Percentiles rank a stretch among this genome's conserved stretches.
These are phyloP conservation scores for Coniochaeta sp. DNA, from an alignment of 2,329 filamentous ascomycete genomes.

Conservation along the genomic window DNA sequence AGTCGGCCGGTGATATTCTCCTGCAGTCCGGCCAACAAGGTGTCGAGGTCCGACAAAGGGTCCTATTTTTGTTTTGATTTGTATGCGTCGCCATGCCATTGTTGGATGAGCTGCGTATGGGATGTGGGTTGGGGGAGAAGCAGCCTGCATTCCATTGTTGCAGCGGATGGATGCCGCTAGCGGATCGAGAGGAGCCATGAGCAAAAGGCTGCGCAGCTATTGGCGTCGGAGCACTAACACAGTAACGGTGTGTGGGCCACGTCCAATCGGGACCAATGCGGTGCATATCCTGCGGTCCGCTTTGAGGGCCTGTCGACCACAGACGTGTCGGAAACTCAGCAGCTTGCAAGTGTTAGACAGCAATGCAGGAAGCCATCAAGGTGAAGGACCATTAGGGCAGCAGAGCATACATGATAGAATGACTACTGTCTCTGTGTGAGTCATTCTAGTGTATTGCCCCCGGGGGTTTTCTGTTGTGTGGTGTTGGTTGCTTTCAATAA, in stretches of 20 bases:
- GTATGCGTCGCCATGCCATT: background rate
- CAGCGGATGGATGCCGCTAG: background rate
- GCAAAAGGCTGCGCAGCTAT: background rate
- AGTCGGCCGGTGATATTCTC: background rate
- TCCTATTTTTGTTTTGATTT: background rate
- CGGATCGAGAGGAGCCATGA: background rate
- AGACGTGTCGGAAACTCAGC: background rate
- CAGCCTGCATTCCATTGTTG: background rate
- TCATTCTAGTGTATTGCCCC: conserved; percentile 10
- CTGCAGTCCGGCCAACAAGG: background rate
- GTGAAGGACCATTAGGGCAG: conserved; percentile 12
- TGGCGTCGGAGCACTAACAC: background rate
- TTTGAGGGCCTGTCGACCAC: background rate
- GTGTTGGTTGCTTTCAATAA: conserved; percentile 4
- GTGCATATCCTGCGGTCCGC: background rate
- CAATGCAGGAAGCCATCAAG: conserved; percentile 16
- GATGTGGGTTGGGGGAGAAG: background rate
- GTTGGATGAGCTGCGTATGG: background rate
- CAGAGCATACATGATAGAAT: conserved; percentile 16
- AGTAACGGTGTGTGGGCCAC: background rate
- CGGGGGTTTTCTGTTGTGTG: background rate
- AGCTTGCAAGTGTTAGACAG: conserved; percentile 17
- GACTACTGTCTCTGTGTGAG: conserved; percentile 10
- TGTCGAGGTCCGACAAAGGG: background rate
- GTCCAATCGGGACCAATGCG: background rate